These are phyloP conservation scores for Sicyos edulis DNA, from an alignment of 306 rosid species.

Conservation along the genomic window DNA sequence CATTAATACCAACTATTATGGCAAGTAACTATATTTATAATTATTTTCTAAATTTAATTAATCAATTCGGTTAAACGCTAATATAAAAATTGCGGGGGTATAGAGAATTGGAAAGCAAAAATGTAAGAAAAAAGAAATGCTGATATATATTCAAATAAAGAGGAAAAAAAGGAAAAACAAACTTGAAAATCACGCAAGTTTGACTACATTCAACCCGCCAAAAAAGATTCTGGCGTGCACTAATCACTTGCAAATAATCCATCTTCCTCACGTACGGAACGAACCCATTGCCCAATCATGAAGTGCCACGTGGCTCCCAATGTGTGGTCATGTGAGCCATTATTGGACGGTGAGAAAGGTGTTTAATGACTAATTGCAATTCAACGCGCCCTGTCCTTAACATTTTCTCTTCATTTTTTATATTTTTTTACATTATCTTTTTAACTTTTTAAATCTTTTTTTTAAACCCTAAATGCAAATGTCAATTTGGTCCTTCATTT, in stretches of 20 bases:
- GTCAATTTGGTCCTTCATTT: no score
- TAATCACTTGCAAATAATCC: not conserved
- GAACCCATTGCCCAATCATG: slow-evolving; percentile 28
- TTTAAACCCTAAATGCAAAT: no score
- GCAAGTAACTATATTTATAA: no score
- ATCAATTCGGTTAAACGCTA: no score
- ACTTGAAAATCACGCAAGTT: not conserved
- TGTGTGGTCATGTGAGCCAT: slow-evolving; percentile 54
- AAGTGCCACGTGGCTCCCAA: slow-evolving; percentile 37
- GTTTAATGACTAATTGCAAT: slow-evolving; percentile 28
- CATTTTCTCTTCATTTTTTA: not conserved
- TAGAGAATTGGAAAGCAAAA: not conserved
- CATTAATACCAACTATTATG: no score
- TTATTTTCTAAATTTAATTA: no score
- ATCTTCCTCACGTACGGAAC: slow-evolving; percentile 29
- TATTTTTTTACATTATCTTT: not conserved
- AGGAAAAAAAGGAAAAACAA: not conserved
- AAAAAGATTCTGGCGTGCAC: not conserved
- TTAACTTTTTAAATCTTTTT: not conserved
- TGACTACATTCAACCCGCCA: not conserved
- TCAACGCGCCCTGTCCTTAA: slow-evolving; percentile 5
- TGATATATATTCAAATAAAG: not conserved
- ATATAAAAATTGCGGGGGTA: no score
- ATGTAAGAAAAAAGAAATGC: not conserved
- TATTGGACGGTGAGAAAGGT: slow-evolving; percentile 60